Evolutionary conservation across 768 basidiomycete genomes (phyloP).

Genomic region (Leccinum disarticulatum): DNA sequence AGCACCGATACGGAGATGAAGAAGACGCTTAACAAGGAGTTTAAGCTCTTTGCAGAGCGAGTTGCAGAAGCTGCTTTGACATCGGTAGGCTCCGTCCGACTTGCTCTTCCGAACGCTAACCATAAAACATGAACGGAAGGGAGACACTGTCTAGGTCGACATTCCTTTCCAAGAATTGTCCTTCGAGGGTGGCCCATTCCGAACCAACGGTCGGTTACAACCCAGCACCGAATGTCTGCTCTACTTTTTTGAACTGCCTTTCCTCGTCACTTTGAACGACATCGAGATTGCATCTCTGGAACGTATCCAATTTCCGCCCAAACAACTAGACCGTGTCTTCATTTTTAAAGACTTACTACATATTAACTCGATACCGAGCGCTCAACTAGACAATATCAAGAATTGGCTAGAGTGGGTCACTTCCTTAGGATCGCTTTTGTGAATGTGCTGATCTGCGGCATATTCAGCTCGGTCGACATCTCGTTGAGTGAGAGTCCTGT

Average conservation of each 20-base stretch:
- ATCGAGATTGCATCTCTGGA: slow-evolving; percentile 97
- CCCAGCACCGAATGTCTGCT: slow-evolving; percentile 97
- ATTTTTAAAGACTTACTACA: slow-evolving; percentile 97
- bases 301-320: slow-evolving; percentile 92
- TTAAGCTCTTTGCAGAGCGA: slow-evolving; percentile 90
- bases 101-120: slow-evolving; percentile 1
- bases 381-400: slow-evolving; percentile 94
- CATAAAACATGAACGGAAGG: slow-evolving; percentile 43
- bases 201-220: slow-evolving; percentile 90
- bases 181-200: slow-evolving; percentile 95
- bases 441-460: slow-evolving; percentile 5
- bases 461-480: slow-evolving; percentile 87
- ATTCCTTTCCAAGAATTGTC: slow-evolving; percentile 96
- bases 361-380: slow-evolving; percentile 92
- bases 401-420: slow-evolving; percentile 93
- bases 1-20: slow-evolving; percentile 96
- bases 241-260: slow-evolving; percentile 91
- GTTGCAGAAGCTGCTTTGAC: slow-evolving; percentile 78
- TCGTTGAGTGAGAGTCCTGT: slow-evolving; percentile 94
- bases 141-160: slow-evolving; percentile 89
- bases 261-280: slow-evolving; percentile 90
- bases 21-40: slow-evolving; percentile 92
- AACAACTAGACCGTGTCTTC: slow-evolving; percentile 96
- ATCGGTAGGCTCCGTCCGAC: slow-evolving; percentile 52
- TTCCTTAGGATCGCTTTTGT: not conserved